Evolutionary conservation across 345 rosid genomes (phyloP).

Genomic region (Populus pruinosa): DNA sequence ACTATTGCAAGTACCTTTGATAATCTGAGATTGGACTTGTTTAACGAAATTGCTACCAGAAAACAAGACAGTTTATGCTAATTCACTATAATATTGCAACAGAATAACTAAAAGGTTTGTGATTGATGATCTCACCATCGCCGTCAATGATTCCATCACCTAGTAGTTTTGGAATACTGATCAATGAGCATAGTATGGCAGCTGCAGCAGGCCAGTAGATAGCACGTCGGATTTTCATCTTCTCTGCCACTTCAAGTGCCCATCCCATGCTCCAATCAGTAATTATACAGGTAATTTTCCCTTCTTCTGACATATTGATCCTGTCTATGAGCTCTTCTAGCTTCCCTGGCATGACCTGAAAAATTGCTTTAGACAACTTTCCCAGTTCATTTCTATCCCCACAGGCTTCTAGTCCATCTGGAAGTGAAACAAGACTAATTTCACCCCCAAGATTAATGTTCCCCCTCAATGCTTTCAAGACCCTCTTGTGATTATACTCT

Average conservation of each 20-base stretch:
- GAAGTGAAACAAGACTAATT: slow-evolving; percentile 4
- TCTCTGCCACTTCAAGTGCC: background rate
- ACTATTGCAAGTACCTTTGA: too few species aligned
- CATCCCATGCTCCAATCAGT: slow-evolving; percentile 1
- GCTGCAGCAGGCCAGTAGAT: slow-evolving; percentile 2
- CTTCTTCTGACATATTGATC: background rate
- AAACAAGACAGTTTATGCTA: background rate
- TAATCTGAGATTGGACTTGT: too few species aligned
- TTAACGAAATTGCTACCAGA: background rate
- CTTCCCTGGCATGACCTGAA: slow-evolving; percentile 10
- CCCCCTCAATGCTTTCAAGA: background rate
- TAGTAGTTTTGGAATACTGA: background rate
- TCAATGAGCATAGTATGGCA: background rate
- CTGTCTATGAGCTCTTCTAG: background rate
- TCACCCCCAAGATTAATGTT: background rate
- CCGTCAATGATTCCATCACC: background rate
- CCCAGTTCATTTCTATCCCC: background rate
- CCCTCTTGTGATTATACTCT: slow-evolving; percentile 3
- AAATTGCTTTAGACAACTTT: background rate
- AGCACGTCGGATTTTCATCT: background rate
- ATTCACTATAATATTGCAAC: too few species aligned
- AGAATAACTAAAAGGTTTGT: background rate
- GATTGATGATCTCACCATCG: background rate
- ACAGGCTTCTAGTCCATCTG: background rate
- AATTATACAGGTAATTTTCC: background rate